Percentiles rank a stretch among this genome's conserved stretches.
Conservation (phyloP, 306 rosid species). For the Dryas alaskensis region DNA sequence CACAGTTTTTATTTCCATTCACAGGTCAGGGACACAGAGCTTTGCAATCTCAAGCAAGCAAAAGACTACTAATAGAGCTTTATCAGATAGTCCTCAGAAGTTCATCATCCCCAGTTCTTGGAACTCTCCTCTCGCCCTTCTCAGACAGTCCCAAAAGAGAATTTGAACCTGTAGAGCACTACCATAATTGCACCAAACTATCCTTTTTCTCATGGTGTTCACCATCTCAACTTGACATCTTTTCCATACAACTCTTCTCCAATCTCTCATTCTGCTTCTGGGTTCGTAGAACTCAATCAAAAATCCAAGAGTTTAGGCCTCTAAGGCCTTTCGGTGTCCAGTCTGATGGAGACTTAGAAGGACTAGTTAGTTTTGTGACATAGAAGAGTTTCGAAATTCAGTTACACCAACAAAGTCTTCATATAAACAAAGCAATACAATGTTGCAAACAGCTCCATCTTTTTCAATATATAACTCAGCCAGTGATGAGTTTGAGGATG, state of each 20-base stretch:
- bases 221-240: not conserved
- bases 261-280: slow-evolving; percentile 1
- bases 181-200: too few species aligned
- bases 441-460: slow-evolving; percentile 60
- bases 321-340: not conserved
- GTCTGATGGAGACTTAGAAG: slow-evolving; percentile 16
- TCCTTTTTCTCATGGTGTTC: too few species aligned
- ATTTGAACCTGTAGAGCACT: too few species aligned
- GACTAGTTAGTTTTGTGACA: slow-evolving; percentile 14
- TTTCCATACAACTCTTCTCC: slow-evolving; percentile 11
- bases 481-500: slow-evolving; percentile 29
- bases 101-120: slow-evolving; percentile 8
- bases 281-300: slow-evolving; percentile 12
- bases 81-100: slow-evolving; percentile 16
- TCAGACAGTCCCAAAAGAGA: not conserved
- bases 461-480: slow-evolving; percentile 42
- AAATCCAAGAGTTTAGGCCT: not conserved
- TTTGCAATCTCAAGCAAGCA: not conserved
- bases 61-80: not conserved
- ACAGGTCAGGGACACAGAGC: not conserved
- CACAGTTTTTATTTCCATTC: not conserved
- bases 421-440: not conserved
- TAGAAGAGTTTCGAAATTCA: slow-evolving; percentile 30
- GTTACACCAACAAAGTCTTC: slow-evolving; percentile 21
- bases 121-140: not conserved